These are phyloP conservation scores for Pseudevernia furfuracea DNA, from an alignment of 495 filamentous ascomycete species.

Conservation along the genomic window DNA sequence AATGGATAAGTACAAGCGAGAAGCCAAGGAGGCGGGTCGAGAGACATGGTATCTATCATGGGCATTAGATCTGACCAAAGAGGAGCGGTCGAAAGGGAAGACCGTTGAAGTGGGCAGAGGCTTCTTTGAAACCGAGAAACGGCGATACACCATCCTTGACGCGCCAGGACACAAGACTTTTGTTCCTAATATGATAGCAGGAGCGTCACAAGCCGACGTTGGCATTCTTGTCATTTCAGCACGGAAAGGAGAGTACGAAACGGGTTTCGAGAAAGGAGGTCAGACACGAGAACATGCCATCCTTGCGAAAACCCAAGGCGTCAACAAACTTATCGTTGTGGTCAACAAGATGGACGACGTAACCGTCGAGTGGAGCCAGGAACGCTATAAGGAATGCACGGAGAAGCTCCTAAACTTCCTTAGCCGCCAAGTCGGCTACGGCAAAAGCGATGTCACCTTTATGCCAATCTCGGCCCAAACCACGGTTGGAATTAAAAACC, in stretches of 20 bases:
- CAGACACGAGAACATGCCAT: constrained; percentile 97
- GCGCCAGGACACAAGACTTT: constrained; percentile 96
- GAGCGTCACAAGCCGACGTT: constrained; percentile 92
- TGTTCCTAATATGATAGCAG: constrained; percentile 93
- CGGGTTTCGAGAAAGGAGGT: constrained; percentile 97
- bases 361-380: constrained; percentile 91
- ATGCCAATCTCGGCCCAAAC: constrained; percentile 95
- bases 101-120: constrained; percentile 95
- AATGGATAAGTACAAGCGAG: constrained; percentile 93
- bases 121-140: constrained; percentile 88
- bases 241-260: constrained; percentile 98
- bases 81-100: constrained; percentile 95
- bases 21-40: constrained; percentile 90
- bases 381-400: constrained; percentile 84
- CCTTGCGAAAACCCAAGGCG: constrained; percentile 94
- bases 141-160: constrained; percentile 88
- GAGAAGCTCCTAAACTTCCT: constrained; percentile 82
- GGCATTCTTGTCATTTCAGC: constrained; percentile 94
- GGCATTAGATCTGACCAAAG: constrained; percentile 93
- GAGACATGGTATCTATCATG: constrained; percentile 99
- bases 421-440: constrained; percentile 76
- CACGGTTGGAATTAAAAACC: constrained; percentile 77
- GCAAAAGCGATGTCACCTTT: constrained; percentile 84
- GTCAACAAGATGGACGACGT: constrained; percentile 99
- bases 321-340: constrained; percentile 84